These are phyloP conservation scores for Auriscalpium microsporum DNA, from an alignment of 768 basidiomycete genomes.

Conservation along the genomic window DNA sequence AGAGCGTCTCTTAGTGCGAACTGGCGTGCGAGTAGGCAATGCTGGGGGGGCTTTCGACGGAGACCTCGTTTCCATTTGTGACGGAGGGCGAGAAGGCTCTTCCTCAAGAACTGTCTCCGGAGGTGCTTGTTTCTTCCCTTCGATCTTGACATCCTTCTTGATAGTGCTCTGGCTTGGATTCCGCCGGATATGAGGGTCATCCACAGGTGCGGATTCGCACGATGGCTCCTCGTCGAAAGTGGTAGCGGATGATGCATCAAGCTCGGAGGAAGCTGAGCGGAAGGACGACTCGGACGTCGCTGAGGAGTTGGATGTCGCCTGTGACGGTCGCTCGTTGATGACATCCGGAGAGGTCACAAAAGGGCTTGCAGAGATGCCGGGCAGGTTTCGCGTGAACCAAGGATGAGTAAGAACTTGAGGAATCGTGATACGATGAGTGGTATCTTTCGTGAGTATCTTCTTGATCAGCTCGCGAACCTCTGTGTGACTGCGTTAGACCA, in stretches of 20 bases:
- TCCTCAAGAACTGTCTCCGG: slow-evolving; percentile 51
- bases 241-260: slow-evolving; percentile 39
- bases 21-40: slow-evolving; percentile 77
- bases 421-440: slow-evolving; percentile 66
- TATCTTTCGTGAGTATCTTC: slow-evolving; percentile 69
- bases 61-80: slow-evolving; percentile 12
- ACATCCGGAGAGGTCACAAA: slow-evolving; percentile 23
- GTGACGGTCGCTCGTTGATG: slow-evolving; percentile 22
- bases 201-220: slow-evolving; percentile 11
- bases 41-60: slow-evolving; percentile 39
- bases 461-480: slow-evolving; percentile 82
- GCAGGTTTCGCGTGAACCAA: slow-evolving; percentile 59
- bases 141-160: slow-evolving; percentile 27
- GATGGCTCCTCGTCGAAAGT: slow-evolving; percentile 41
- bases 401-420: slow-evolving; percentile 77
- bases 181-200: slow-evolving; percentile 33
- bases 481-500: slow-evolving; percentile 24
- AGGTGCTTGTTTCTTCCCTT: slow-evolving; percentile 27
- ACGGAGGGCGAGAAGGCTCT: slow-evolving; percentile 25
- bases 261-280: slow-evolving; percentile 17
- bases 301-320: slow-evolving; percentile 29
- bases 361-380: slow-evolving; percentile 14
- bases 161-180: slow-evolving; percentile 55
- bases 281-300: slow-evolving; percentile 41
- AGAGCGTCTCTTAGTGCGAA: slow-evolving; percentile 90